Evolutionary conservation across 495 filamentous ascomycete genomes (phyloP).

Genomic region (Penicilliopsis zonata): DNA sequence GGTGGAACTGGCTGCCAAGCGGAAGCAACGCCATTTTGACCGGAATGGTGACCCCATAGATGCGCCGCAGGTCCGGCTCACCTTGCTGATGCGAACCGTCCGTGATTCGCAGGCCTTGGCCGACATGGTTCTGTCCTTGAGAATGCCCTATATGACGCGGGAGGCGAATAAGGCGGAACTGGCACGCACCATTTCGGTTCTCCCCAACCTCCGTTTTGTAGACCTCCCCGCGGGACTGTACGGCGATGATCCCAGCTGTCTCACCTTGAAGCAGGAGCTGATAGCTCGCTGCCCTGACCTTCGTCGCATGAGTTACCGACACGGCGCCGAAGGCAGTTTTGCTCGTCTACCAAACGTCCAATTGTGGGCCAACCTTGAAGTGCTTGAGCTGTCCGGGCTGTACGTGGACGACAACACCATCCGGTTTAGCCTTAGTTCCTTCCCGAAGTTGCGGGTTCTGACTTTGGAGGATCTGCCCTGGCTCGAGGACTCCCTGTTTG

Average conservation of each 20-base stretch:
- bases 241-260: conserved; percentile 61
- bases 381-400: conserved; percentile 61
- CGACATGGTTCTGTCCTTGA: conserved; percentile 58
- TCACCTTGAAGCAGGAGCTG: conserved; percentile 68
- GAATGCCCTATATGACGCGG: conserved; percentile 93
- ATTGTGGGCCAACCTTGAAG: conserved; percentile 70
- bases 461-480: conserved; percentile 54
- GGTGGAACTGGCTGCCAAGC: conserved; percentile 60
- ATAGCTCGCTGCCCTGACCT: conserved; percentile 73
- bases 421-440: conserved; percentile 53
- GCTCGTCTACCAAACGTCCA: conserved; percentile 49
- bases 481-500: conserved; percentile 67
- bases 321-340: conserved; percentile 69
- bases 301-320: conserved; percentile 74
- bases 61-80: conserved; percentile 60
- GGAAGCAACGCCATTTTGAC: conserved; percentile 61
- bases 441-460: conserved; percentile 56
- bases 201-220: conserved; percentile 79
- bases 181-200: conserved; percentile 71
- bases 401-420: conserved; percentile 61
- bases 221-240: conserved; percentile 77
- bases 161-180: conserved; percentile 77
- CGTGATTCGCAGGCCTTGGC: conserved; percentile 60
- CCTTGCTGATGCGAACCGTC: conserved; percentile 67
- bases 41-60: conserved; percentile 70